Conservation (phyloP, 73 alveolate species). For the Tetrahymena elliotti region DNA sequence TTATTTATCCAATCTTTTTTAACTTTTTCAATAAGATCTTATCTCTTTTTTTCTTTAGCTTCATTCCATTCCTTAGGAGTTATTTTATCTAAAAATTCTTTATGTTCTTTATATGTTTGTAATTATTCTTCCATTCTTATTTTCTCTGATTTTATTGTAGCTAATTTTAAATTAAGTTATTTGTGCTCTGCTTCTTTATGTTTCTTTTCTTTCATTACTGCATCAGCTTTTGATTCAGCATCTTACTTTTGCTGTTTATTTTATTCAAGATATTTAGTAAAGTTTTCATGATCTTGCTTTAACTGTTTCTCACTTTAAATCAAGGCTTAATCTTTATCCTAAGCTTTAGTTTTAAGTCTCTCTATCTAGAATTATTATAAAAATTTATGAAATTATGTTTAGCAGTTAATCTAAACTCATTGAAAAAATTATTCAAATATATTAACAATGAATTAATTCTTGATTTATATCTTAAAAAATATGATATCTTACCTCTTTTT, state of each 20-base stretch:
- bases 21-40: background rate
- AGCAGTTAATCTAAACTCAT: background rate
- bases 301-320: conserved; percentile 12
- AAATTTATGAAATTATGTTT: background rate
- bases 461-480: background rate
- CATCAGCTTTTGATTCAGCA: conserved; percentile 38
- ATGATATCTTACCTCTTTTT: conserved; percentile 1
- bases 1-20: conserved; percentile 10
- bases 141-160: conserved; percentile 33
- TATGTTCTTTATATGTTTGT: conserved; percentile 30
- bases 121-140: conserved; percentile 33
- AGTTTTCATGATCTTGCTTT: conserved; percentile 30
- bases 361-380: background rate
- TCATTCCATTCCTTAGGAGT: conserved; percentile 47
- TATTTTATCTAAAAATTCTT: conserved; percentile 29
- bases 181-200: conserved; percentile 21
- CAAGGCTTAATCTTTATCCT: conserved; percentile 30
- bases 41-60: conserved; percentile 22
- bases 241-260: conserved; percentile 22
- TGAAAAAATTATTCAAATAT: background rate
- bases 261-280: conserved; percentile 15
- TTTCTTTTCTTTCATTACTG: conserved; percentile 32
- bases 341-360: conserved; percentile 10
- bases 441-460: background rate
- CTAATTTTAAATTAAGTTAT: conserved; percentile 5